Base-by-base conservation (phyloP, 2,329 filamentous ascomycete species). In the Orbilia quercus region DNA sequence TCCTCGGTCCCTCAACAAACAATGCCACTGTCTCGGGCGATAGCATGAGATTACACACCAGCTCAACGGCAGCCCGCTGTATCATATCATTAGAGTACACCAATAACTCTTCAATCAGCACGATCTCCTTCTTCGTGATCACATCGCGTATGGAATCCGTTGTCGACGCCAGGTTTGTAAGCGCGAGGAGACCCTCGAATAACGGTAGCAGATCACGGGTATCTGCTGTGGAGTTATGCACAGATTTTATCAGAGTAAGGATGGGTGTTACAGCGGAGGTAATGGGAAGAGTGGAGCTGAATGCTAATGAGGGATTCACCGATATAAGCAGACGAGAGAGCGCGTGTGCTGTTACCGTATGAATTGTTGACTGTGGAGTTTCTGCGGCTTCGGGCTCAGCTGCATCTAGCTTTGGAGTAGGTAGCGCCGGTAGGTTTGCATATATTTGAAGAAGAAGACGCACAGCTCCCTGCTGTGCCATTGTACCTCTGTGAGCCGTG, bases 391-490 rank as follows among this genome's bases (percentile, higher is more conserved):
- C 51, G 80, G 81, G 31, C 80, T 80, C 54, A 25, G 76, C 75
- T 1, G 79, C 73, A 20, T 76, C 80, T 70, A 77, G 77, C 20
- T 75, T 65, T 4, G 44, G 34, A 2, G 74, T 64, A n/a, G 67
- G 59, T 28, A 62, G 25, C 6, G 66, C 22, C 14, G 75, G 55
- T 6, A 63, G 34, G 5, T 75, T 70, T 3, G 74, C 22, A 85
- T 88, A 88, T 62, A 89, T 86, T 12, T 89, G 86, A 23, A 98
- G 85, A 20, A 98, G 85, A 0, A 97, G 85, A 77, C 90, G 95
- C 16, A 97, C 87, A 1, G 91, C 92, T n/a, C 95, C 95, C 83
- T 98, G 93, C 79, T 98, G 95, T 1, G 92, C 91, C 75, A 99
- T 88, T 53, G 87, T 85, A 0, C 92, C 91, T 9, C 95, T 88